These are phyloP conservation scores for Hanseniaspora occidentalis DNA, from an alignment of 805 yeast genomes.

Conservation along the genomic window DNA sequence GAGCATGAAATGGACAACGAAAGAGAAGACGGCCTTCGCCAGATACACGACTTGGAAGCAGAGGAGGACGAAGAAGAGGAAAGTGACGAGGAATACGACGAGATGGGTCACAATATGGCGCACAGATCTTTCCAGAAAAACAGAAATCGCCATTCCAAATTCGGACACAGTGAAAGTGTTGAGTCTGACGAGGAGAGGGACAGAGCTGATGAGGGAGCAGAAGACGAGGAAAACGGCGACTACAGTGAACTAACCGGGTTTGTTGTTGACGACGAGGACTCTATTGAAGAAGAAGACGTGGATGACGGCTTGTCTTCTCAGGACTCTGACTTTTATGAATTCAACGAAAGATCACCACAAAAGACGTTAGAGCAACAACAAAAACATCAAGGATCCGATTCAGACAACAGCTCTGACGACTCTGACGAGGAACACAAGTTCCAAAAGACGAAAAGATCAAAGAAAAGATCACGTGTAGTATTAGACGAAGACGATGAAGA, in stretches of 20 bases:
- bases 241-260: constrained; percentile 7
- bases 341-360: constrained; percentile 1
- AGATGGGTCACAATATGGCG: background rate
- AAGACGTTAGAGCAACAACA: background rate
- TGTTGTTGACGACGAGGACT: constrained; percentile 4
- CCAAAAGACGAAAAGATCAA: background rate
- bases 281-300: constrained; percentile 2
- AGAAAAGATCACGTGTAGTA: constrained; percentile 14
- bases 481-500: constrained; percentile 21
- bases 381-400: constrained; percentile 3
- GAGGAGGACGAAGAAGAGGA: constrained; percentile 1
- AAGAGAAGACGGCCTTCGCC: background rate
- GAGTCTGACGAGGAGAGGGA: constrained; percentile 8
- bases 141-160: constrained; percentile 7
- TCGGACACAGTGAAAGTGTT: constrained; percentile 3
- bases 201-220: constrained; percentile 7
- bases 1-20: constrained; percentile 3
- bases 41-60: background rate
- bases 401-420: constrained; percentile 1
- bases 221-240: constrained; percentile 4
- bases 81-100: background rate
- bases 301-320: constrained; percentile 2
- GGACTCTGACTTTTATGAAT: constrained; percentile 6
- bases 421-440: constrained; percentile 6
- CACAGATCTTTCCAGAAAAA: background rate